These are phyloP conservation scores for Zygoascus sp. DNA, from an alignment of 1,139 yeast species.

Conservation along the genomic window DNA sequence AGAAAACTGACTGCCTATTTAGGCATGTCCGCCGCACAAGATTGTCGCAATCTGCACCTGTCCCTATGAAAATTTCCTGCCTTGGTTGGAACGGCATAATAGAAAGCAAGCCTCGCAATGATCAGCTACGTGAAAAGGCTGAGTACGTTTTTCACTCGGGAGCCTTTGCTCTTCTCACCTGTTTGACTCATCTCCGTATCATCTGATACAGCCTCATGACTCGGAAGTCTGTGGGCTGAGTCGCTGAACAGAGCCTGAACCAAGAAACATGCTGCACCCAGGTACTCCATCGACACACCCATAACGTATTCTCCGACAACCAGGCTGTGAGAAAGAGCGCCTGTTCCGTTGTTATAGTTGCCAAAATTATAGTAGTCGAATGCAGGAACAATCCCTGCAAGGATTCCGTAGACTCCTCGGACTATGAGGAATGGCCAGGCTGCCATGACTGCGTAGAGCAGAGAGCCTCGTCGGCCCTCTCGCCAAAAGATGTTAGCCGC, in stretches of 20 bases:
- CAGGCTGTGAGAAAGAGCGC: constrained; percentile 18
- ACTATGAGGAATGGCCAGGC: constrained; percentile 27
- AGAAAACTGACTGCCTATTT: neutral
- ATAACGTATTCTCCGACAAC: constrained; percentile 22
- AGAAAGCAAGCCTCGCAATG: too few species aligned
- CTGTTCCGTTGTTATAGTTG: constrained; percentile 17
- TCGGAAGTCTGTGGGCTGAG: too few species aligned
- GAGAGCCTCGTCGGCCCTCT: constrained; percentile 13
- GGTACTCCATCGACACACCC: constrained; percentile 23
- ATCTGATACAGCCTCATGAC: too few species aligned
- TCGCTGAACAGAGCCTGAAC: constrained; percentile 4
- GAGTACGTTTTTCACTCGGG: too few species aligned
- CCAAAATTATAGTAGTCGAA: constrained; percentile 21
- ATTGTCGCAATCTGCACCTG: too few species aligned
- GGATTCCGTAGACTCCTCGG: constrained; percentile 26
- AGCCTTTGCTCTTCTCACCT: too few species aligned
- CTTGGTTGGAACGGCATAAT: too few species aligned
- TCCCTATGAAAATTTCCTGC: too few species aligned
- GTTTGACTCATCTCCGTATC: too few species aligned
- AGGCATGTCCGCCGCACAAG: too few species aligned
- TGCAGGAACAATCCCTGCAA: constrained; percentile 19
- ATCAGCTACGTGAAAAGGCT: too few species aligned
- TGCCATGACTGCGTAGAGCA: constrained; percentile 16
- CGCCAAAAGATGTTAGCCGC: constrained; percentile 17
- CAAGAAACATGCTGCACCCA: constrained; percentile 7